Percentiles rank a stretch among this genome's conserved stretches.
phyloP scores from a whole-genome alignment of 805 yeast species.

The Allodekkera sacchari region DNA sequence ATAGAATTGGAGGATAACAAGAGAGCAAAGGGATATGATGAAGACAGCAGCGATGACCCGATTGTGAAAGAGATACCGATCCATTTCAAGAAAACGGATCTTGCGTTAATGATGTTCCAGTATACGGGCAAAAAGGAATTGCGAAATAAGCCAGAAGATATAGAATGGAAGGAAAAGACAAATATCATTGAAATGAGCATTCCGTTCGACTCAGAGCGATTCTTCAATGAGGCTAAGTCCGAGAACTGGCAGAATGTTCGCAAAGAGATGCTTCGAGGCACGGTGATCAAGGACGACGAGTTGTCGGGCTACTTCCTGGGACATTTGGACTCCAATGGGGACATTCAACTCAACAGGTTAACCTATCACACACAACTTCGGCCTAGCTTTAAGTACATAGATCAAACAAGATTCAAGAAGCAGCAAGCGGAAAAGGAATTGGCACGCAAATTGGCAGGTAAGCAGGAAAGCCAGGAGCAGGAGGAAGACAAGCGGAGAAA shows the following conservation, averaged over 20 bases:
- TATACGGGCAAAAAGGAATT: constrained; percentile 47
- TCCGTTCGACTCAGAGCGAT: constrained; percentile 61
- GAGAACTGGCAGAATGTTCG: constrained; percentile 56
- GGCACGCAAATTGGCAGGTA: constrained; percentile 71
- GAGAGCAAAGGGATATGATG: no score
- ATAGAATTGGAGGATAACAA: no score
- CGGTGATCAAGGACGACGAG: constrained; percentile 42
- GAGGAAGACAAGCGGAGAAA: constrained; percentile 27
- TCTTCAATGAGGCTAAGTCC: constrained; percentile 57
- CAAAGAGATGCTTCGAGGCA: constrained; percentile 64
- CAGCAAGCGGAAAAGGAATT: constrained; percentile 38
- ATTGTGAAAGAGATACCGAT: constrained; percentile 56
- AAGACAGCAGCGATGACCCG: constrained; percentile 45
- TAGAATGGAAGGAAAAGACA: constrained; percentile 46
- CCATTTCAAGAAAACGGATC: constrained; percentile 24
- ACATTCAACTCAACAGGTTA: constrained; percentile 57
- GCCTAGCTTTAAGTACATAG: constrained; percentile 75
- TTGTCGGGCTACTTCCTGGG: constrained; percentile 39
- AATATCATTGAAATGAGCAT: constrained; percentile 66
- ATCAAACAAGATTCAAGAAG: constrained; percentile 32
- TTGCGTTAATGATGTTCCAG: constrained; percentile 38
- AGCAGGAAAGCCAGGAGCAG: constrained; percentile 62
- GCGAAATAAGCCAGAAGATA: constrained; percentile 4
- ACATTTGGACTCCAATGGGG: constrained; percentile 28
- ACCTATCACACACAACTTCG: constrained; percentile 61